Evolutionary conservation across 2,329 filamentous ascomycete genomes (phyloP).

Genomic region (Epicoccum sorghinum): DNA sequence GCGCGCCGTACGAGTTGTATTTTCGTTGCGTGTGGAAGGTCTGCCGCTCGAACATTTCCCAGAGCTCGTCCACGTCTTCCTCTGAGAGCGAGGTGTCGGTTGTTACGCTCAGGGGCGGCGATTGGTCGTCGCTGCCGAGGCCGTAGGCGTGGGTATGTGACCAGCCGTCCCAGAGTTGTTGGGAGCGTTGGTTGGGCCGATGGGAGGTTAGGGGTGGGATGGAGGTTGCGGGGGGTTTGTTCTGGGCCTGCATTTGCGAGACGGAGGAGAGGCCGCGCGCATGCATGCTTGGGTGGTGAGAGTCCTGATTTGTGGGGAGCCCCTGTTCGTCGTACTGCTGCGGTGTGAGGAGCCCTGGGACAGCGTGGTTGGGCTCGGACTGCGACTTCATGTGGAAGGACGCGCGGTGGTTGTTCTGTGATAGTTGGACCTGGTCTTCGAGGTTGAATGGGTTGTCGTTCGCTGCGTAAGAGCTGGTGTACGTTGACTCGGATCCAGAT

Average conservation of each 20-base stretch:
- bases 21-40: slow-evolving; percentile 21
- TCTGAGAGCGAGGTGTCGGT: slow-evolving; percentile 42
- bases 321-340: slow-evolving; percentile 46
- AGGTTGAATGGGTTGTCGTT: slow-evolving; percentile 58
- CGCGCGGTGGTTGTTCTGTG: slow-evolving; percentile 46
- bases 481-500: slow-evolving; percentile 46
- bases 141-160: slow-evolving; percentile 41
- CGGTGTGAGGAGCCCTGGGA: slow-evolving; percentile 45
- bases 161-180: slow-evolving; percentile 44
- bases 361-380: slow-evolving; percentile 48
- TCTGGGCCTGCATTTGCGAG: slow-evolving; percentile 39
- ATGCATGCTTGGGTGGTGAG: slow-evolving; percentile 39
- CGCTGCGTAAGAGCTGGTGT: slow-evolving; percentile 45
- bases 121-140: slow-evolving; percentile 39
- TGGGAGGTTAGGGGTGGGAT: slow-evolving; percentile 26
- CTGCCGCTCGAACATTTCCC: slow-evolving; percentile 39
- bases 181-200: slow-evolving; percentile 34
- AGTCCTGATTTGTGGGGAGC: slow-evolving; percentile 37
- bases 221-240: slow-evolving; percentile 30
- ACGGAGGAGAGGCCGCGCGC: slow-evolving; percentile 44
- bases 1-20: slow-evolving; percentile 18
- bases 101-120: slow-evolving; percentile 37
- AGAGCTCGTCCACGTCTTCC: slow-evolving; percentile 45
- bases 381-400: slow-evolving; percentile 50
- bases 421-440: slow-evolving; percentile 52